Base-by-base conservation (phyloP, 177 flowering plant species). In the Vitis hybrid region DNA sequence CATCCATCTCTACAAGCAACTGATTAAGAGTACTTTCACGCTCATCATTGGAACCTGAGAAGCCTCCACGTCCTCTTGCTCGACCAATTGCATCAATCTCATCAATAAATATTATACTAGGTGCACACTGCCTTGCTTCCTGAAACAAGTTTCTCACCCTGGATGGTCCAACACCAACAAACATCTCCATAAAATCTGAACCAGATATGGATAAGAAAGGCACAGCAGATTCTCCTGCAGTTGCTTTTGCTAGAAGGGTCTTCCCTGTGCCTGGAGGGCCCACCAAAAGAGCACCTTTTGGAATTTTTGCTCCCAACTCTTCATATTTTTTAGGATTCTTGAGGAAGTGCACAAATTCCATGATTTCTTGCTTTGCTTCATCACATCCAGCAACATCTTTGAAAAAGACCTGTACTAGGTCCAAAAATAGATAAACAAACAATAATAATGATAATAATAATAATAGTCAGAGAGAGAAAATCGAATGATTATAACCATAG, bases 251-350 rank as follows among this genome's bases (percentile, higher is more conserved):
- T 65, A 93, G 85, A 78, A 93, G 91, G 52, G 98, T 93, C 80
- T 93, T 93, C 51, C 97, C 97, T n/a, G 98, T 91, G 11, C 98
- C 98, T 17, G 98, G 98, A 62, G 97, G 97, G 9, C 98, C 98
- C 0, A 91, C 95, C 66, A 93, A 78, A 65, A 93, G 89, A 60
- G 93, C 97, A 64, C 98, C 98, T 80, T 89, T 93, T 9, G 98
- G 98, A 76, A 94, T 92, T 77, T 89, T 94, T 3, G 97, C 97
- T 62, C 98, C 98, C 56, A 90, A 65, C 1, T 89, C 94, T 76
- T 90, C 93, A 74, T 92, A 92, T 69, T 94, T 92, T 85, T 89
- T 92, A 1, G 97, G 98, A 72, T 90, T 92, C 74, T 92, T 92
- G 14, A 94, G 91, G 65, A 92, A 94, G 78, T 94, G 98, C 54